phyloP scores from a whole-genome alignment of 805 yeast species.

The Metschnikowia bowlesiae region DNA sequence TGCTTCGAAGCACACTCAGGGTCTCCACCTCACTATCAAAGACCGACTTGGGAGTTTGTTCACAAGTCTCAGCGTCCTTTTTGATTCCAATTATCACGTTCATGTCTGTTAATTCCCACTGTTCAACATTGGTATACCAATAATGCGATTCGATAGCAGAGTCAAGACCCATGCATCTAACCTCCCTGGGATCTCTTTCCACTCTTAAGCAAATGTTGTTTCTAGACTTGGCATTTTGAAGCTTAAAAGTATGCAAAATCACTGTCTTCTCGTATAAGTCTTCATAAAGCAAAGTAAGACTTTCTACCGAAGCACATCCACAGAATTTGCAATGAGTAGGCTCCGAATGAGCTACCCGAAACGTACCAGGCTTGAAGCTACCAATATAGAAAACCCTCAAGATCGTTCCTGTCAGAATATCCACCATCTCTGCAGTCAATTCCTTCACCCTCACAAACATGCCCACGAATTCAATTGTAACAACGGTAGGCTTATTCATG shows the following conservation, averaged over 20 bases:
- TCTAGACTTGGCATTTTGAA: slow-evolving; percentile 65
- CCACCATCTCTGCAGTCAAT: slow-evolving; percentile 60
- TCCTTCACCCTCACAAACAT: slow-evolving; percentile 62
- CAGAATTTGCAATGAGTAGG: slow-evolving; percentile 89
- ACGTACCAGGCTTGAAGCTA: slow-evolving; percentile 53
- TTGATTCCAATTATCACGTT: slow-evolving; percentile 67
- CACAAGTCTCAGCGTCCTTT: slow-evolving; percentile 14
- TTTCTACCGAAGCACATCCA: slow-evolving; percentile 77
- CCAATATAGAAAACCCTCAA: slow-evolving; percentile 60
- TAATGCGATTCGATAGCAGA: slow-evolving; percentile 66
- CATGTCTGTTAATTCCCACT: slow-evolving; percentile 76
- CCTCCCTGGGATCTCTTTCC: slow-evolving; percentile 89
- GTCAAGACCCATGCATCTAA: slow-evolving; percentile 82
- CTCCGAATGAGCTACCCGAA: slow-evolving; percentile 73
- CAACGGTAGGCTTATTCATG: slow-evolving; percentile 39
- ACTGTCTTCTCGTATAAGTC: slow-evolving; percentile 52
- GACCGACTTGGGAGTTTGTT: not conserved
- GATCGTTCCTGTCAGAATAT: slow-evolving; percentile 72
- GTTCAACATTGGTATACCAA: slow-evolving; percentile 62
- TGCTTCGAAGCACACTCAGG: not conserved
- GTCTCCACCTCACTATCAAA: not conserved
- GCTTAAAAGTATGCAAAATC: slow-evolving; percentile 68
- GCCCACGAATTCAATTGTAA: slow-evolving; percentile 66
- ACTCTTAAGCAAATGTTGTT: slow-evolving; percentile 80
- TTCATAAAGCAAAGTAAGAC: slow-evolving; percentile 70